phyloP scores from a whole-genome alignment of 2,329 filamentous ascomycete species.

The Myriosclerotinia scirpicola region DNA sequence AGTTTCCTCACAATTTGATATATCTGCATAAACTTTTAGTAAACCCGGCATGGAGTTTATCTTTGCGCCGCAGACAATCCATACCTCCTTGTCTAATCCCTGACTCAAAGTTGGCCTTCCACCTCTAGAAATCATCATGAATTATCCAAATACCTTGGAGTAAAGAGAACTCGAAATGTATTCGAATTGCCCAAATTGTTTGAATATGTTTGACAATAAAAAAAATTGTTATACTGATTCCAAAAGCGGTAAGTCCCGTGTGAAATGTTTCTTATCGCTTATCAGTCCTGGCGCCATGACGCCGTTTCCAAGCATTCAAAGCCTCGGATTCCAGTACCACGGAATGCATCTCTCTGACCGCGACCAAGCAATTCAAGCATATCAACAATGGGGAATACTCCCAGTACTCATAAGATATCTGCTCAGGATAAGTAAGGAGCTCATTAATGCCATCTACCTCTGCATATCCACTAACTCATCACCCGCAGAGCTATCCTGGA shows the following conservation, averaged over 20 bases:
- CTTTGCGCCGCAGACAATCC: slow-evolving; percentile 9
- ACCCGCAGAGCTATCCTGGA: slow-evolving; percentile 82
- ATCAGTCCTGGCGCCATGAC: slow-evolving; percentile 25
- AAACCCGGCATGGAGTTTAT: slow-evolving; percentile 5
- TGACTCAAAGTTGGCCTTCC: slow-evolving; percentile 51
- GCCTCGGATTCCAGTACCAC: neutral
- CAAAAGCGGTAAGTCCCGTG: slow-evolving; percentile 17
- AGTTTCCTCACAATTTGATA: slow-evolving; percentile 79
- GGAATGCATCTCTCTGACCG: slow-evolving; percentile 8
- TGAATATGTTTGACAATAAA: neutral
- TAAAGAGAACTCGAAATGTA: no score
- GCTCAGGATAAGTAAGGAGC: slow-evolving; percentile 80
- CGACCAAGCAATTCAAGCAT: slow-evolving; percentile 25
- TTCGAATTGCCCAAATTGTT: neutral
- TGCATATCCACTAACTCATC: slow-evolving; percentile 13
- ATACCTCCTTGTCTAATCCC: slow-evolving; percentile 63
- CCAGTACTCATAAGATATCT: slow-evolving; percentile 65
- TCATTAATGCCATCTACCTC: neutral
- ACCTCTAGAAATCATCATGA: slow-evolving; percentile 41
- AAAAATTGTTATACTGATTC: slow-evolving; percentile 6
- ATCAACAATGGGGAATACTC: slow-evolving; percentile 60
- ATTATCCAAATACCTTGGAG: neutral
- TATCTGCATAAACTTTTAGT: slow-evolving; percentile 48
- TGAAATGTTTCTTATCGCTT: slow-evolving; percentile 20
- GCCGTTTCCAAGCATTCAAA: slow-evolving; percentile 8